Evolutionary conservation across 148 eudicot species (phyloP).

Genomic region (Cornus controversa): DNA sequence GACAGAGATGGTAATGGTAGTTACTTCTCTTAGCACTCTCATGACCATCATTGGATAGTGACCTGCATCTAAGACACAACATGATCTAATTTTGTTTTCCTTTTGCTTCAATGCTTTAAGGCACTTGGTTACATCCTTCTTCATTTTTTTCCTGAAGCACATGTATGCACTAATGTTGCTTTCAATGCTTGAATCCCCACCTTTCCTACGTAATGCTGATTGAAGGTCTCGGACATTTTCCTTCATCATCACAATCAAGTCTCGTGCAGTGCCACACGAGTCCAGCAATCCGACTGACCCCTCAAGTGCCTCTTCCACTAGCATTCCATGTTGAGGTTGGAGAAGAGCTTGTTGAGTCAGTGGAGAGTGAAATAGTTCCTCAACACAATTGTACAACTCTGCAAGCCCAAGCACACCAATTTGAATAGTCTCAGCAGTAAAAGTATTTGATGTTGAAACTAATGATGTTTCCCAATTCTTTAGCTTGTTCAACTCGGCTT

Average conservation of each 20-base stretch:
- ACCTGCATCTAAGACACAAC: background rate
- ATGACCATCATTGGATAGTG: constrained; percentile 9
- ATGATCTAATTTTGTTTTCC: constrained; percentile 13
- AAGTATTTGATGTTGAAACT: constrained; percentile 5
- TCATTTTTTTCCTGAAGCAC: constrained; percentile 21
- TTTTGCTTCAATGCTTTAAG: constrained; percentile 26
- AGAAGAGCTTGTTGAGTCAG: constrained; percentile 30
- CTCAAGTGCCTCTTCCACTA: constrained; percentile 51
- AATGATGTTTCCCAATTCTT: constrained; percentile 28
- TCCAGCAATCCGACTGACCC: constrained; percentile 48
- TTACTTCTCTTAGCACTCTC: constrained; percentile 30
- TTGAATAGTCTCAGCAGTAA: constrained; percentile 29
- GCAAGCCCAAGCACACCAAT: constrained; percentile 44
- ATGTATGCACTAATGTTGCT: constrained; percentile 20
- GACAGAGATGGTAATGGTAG: constrained; percentile 14
- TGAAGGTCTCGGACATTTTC: constrained; percentile 46
- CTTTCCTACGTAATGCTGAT: constrained; percentile 43
- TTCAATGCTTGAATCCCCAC: constrained; percentile 24
- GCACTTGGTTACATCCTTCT: constrained; percentile 24
- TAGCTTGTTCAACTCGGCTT: constrained; percentile 44
- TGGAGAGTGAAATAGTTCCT: constrained; percentile 39
- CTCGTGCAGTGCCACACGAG: constrained; percentile 32
- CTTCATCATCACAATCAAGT: constrained; percentile 30
- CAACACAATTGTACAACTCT: constrained; percentile 45
- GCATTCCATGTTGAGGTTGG: constrained; percentile 23